These are phyloP conservation scores for Croton setiger DNA, from an alignment of 441 rosid genomes.

Conservation along the genomic window DNA sequence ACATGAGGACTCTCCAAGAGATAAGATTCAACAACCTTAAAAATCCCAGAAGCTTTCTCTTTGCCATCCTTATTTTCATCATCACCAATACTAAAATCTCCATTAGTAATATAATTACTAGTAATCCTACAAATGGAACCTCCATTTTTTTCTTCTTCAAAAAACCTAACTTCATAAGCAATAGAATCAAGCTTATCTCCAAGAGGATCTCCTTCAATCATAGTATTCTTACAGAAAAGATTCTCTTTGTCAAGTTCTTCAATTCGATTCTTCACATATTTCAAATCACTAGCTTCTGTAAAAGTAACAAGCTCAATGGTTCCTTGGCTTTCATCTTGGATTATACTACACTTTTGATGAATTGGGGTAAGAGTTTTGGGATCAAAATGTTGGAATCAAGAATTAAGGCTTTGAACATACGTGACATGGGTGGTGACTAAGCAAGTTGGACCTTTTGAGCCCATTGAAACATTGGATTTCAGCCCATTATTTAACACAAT, in stretches of 20 bases:
- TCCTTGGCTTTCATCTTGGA: conserved; percentile 32
- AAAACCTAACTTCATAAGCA: conserved; percentile 32
- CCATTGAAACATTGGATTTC: too few species aligned
- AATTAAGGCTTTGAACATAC: conserved; percentile 39
- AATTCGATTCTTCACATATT: conserved; percentile 36
- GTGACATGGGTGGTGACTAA: conserved; percentile 8
- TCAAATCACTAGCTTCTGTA: conserved; percentile 28
- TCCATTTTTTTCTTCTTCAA: conserved; percentile 25
- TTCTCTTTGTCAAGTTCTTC: conserved; percentile 30
- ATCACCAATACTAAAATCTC: conserved; percentile 22
- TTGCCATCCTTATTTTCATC: conserved; percentile 29
- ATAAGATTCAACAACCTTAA: conserved; percentile 37
- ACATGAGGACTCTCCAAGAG: conserved; percentile 34
- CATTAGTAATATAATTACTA: conserved; percentile 26
- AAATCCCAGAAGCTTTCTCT: conserved; percentile 26
- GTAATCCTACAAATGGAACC: conserved; percentile 31
- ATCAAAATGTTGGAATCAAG: conserved; percentile 33
- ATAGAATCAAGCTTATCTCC: conserved; percentile 32
- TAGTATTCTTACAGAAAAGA: conserved; percentile 30
- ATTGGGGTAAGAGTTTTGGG: conserved; percentile 41
- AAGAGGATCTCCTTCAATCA: conserved; percentile 33
- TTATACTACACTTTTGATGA: conserved; percentile 32
- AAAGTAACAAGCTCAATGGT: conserved; percentile 42
- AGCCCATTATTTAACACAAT: too few species aligned
- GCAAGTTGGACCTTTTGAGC: too few species aligned